Evolutionary conservation across 176 grass and related monocot species (phyloP).

Genomic region (Oropetium thomaeum): DNA sequence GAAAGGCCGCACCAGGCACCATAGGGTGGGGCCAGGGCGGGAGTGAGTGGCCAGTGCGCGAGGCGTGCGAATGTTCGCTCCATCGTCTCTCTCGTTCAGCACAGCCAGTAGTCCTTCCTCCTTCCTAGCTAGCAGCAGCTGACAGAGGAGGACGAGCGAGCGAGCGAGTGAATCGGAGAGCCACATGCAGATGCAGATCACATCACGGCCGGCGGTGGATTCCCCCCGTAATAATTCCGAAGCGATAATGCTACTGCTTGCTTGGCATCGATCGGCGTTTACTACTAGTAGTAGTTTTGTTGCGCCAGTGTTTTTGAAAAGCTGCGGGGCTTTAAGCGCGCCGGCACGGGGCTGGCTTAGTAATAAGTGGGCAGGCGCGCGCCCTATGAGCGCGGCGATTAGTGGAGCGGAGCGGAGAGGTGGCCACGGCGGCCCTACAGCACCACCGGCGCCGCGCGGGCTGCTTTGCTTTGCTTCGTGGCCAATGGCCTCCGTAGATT

Average conservation of each 20-base stretch:
- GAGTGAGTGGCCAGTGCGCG: slow-evolving; percentile 18
- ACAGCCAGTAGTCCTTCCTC: too few relatives aligned
- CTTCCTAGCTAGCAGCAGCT: neutral
- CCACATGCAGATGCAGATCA: neutral
- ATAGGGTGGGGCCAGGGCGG: too few relatives aligned
- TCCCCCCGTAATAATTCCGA: slow-evolving; percentile 33
- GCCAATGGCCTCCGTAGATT: slow-evolving; percentile 63
- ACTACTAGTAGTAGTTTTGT: neutral
- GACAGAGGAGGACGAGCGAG: neutral
- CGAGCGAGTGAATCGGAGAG: neutral
- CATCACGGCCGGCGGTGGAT: neutral
- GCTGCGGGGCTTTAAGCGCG: slow-evolving; percentile 47
- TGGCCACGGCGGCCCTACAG: slow-evolving; percentile 21
- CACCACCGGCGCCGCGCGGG: neutral
- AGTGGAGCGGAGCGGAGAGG: slow-evolving; percentile 43
- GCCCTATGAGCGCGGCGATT: slow-evolving; percentile 36
- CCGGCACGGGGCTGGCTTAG: too few relatives aligned
- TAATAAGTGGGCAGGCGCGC: neutral
- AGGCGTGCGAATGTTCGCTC: slow-evolving; percentile 36
- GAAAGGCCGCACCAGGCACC: slow-evolving; percentile 32
- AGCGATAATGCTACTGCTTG: slow-evolving; percentile 22
- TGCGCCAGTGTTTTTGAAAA: slow-evolving; percentile 23
- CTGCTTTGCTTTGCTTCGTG: slow-evolving; percentile 44
- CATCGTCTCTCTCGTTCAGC: too few relatives aligned
- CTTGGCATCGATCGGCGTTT: too few relatives aligned